Evolutionary conservation across 2,329 filamentous ascomycete species (phyloP).

Genomic region (Penicillium carneum): DNA sequence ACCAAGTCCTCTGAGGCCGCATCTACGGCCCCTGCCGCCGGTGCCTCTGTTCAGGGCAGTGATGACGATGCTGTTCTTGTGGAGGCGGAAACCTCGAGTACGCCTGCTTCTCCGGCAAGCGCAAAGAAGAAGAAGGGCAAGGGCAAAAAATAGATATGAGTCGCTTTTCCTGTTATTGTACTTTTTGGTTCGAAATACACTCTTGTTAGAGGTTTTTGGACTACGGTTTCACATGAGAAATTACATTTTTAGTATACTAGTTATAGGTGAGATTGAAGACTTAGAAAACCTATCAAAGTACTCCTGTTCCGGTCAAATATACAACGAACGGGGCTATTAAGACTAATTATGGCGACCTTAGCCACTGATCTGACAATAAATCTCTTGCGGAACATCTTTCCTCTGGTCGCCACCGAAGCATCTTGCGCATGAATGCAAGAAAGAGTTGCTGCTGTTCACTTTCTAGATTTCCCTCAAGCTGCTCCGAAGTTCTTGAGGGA

Average conservation of each 20-base stretch:
- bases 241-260: conserved; percentile 12
- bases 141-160: conserved; percentile 53
- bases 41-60: conserved; percentile 54
- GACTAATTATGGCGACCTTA: no score
- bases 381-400: no score
- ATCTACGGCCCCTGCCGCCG: conserved; percentile 44
- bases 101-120: conserved; percentile 31
- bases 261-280: neutral
- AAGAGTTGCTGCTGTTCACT: conserved; percentile 23
- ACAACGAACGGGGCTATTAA: neutral
- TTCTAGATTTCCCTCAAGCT: conserved; percentile 25
- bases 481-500: conserved; percentile 26
- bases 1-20: conserved; percentile 33
- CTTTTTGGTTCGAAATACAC: conserved; percentile 12
- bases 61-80: conserved; percentile 81
- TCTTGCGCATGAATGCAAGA: conserved; percentile 33
- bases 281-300: neutral
- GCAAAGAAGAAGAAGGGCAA: conserved; percentile 57
- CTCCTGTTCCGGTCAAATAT: neutral
- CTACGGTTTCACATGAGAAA: neutral
- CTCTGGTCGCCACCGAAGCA: conserved; percentile 32
- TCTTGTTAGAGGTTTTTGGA: neutral
- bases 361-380: no score
- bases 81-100: conserved; percentile 62
- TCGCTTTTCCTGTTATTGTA: conserved; percentile 15